phyloP scores from a whole-genome alignment of 495 filamentous ascomycete species.

The Corynascus novoguineensis region DNA sequence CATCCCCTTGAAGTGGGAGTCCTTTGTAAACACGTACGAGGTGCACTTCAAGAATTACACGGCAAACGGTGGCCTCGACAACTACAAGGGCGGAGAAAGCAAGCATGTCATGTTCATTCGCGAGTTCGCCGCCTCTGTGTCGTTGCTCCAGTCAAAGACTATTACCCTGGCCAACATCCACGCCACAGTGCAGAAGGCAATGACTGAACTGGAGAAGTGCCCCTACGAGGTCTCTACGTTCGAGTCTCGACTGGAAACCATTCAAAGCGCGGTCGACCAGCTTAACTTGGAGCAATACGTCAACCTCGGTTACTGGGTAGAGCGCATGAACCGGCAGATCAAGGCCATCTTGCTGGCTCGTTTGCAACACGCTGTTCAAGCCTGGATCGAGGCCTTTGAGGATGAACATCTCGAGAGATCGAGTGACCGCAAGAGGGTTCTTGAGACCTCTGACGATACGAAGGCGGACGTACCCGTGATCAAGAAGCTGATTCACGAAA shows the following conservation, averaged over 20 bases:
- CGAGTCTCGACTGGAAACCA: constrained; percentile 68
- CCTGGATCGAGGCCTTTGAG: constrained; percentile 81
- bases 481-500: constrained; percentile 74
- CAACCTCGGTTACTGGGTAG: constrained; percentile 85
- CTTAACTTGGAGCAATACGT: constrained; percentile 92
- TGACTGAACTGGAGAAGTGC: constrained; percentile 78
- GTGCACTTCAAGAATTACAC: constrained; percentile 65
- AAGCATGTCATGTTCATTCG: constrained; percentile 94
- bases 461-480: constrained; percentile 51
- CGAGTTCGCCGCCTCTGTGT: constrained; percentile 80
- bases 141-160: constrained; percentile 80
- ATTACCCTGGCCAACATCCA: constrained; percentile 70
- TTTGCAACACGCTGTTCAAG: constrained; percentile 69
- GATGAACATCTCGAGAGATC: constrained; percentile 50
- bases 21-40: constrained; percentile 94
- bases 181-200: constrained; percentile 72
- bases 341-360: constrained; percentile 69
- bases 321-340: constrained; percentile 75
- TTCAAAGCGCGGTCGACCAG: constrained; percentile 88
- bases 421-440: constrained; percentile 40
- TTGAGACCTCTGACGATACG: constrained; percentile 31
- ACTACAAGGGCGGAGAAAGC: constrained; percentile 64
- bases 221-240: constrained; percentile 72
- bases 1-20: constrained; percentile 87
- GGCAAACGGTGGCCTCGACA: constrained; percentile 56